These are phyloP conservation scores for Eudorina sp. DNA, from an alignment of 139 green algal genomes.

Conservation along the genomic window DNA sequence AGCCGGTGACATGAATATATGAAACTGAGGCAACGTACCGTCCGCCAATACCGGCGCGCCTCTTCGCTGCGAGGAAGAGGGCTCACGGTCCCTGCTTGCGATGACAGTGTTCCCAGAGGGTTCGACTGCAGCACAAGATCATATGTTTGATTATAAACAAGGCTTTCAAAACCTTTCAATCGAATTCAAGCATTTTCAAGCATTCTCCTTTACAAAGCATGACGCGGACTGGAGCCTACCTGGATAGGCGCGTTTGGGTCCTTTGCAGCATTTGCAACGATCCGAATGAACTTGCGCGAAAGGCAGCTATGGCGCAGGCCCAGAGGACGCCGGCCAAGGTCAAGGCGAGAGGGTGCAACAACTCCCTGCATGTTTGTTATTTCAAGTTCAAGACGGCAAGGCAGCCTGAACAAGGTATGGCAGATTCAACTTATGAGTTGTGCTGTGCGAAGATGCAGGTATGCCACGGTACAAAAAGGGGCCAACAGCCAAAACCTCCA, in stretches of 20 bases:
- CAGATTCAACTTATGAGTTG: too few species aligned
- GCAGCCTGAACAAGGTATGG: too few species aligned
- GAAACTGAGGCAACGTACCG: neutral
- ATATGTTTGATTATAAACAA: too few species aligned
- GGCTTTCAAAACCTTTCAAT: too few species aligned
- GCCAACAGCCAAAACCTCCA: too few species aligned
- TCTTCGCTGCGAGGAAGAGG: slow-evolving; percentile 1
- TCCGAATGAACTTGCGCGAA: neutral
- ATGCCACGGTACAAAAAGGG: too few species aligned
- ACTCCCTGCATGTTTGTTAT: too few species aligned
- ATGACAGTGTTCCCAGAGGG: slow-evolving; percentile 40
- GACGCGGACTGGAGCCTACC: too few species aligned
- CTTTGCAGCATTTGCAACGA: slow-evolving; percentile 31
- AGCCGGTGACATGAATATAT: neutral
- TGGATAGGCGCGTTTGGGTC: slow-evolving; percentile 53
- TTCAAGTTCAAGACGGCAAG: too few species aligned
- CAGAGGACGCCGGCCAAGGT: neutral
- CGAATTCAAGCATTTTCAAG: too few species aligned
- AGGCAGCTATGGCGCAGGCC: neutral
- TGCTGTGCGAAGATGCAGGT: too few species aligned
- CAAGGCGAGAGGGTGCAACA: neutral
- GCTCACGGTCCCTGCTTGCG: slow-evolving; percentile 4
- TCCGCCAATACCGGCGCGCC: slow-evolving; percentile 44
- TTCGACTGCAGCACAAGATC: slow-evolving; percentile 25
- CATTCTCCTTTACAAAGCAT: too few species aligned